A percentile compares a stretch with the other conserved stretches of the same genome.
These are phyloP conservation scores for Aspergillus glaucus DNA, from an alignment of 2,329 filamentous ascomycete genomes.

Conservation along the genomic window DNA sequence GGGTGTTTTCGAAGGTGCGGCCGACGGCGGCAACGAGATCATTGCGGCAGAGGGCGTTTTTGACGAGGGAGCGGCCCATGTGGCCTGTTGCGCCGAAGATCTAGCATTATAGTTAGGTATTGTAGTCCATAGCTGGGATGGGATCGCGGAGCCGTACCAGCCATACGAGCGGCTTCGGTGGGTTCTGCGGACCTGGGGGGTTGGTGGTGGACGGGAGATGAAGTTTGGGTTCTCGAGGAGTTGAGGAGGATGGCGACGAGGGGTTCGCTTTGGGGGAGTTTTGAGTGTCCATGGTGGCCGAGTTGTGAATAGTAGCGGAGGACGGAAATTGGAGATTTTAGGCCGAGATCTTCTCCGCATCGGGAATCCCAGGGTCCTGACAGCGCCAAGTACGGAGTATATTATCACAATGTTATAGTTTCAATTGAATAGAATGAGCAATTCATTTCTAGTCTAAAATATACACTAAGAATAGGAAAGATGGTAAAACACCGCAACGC, in stretches of 20 bases:
- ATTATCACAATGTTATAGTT: no score
- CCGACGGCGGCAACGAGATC: slow-evolving; percentile 85
- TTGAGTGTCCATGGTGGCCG: slow-evolving; percentile 19
- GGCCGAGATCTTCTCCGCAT: slow-evolving; percentile 17
- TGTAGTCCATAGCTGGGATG: neutral
- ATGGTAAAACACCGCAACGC: slow-evolving; percentile 6
- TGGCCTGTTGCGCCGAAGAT: slow-evolving; percentile 96
- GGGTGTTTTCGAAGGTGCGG: slow-evolving; percentile 68
- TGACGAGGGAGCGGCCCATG: slow-evolving; percentile 85
- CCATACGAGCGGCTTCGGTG: slow-evolving; percentile 75
- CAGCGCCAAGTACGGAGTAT: neutral
- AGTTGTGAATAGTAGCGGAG: neutral
- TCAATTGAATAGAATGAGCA: no score
- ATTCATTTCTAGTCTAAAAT: neutral
- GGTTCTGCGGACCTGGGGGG: slow-evolving; percentile 65
- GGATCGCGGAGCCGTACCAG: slow-evolving; percentile 54
- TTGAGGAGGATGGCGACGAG: slow-evolving; percentile 18
- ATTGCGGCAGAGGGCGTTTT: slow-evolving; percentile 69
- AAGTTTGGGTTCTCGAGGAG: slow-evolving; percentile 38
- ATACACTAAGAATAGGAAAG: neutral
- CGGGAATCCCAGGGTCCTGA: neutral
- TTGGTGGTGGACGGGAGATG: slow-evolving; percentile 78
- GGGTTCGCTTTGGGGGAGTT: slow-evolving; percentile 16
- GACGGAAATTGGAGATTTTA: neutral
- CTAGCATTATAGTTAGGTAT: slow-evolving; percentile 37